A percentile compares a stretch with the other conserved stretches of the same genome.
Evolutionary conservation across 805 yeast genomes (phyloP).

Genomic region (Candida ficus): DNA sequence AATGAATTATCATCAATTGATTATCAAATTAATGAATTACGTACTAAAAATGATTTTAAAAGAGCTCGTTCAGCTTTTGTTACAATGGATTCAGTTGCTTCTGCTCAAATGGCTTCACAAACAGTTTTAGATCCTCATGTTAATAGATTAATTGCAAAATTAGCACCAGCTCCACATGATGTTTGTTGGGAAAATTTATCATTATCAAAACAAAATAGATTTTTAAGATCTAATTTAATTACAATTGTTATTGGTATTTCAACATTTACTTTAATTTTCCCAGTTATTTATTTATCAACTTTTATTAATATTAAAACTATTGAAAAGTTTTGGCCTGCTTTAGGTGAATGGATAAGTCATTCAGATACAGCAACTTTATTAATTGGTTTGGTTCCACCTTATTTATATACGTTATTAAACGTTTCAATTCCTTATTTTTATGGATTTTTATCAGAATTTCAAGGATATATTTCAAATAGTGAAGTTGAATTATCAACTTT

Average conservation of each 20-base stretch:
- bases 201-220: slow-evolving; percentile 64
- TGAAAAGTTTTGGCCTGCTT: slow-evolving; percentile 74
- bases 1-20: slow-evolving; percentile 66
- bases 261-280: slow-evolving; percentile 72
- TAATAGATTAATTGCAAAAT: slow-evolving; percentile 68
- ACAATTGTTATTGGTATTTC: slow-evolving; percentile 38
- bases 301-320: slow-evolving; percentile 76
- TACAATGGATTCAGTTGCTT: slow-evolving; percentile 91
- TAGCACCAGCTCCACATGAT: slow-evolving; percentile 97
- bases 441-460: slow-evolving; percentile 57
- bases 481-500: slow-evolving; percentile 92
- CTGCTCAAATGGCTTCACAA: slow-evolving; percentile 96
- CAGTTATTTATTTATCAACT: slow-evolving; percentile 81
- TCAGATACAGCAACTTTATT: slow-evolving; percentile 70
- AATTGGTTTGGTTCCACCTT: slow-evolving; percentile 88
- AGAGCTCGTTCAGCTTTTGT: slow-evolving; percentile 90
- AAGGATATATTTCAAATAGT: slow-evolving; percentile 87
- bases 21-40: slow-evolving; percentile 61
- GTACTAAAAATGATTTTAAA: slow-evolving; percentile 55
- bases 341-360: slow-evolving; percentile 61
- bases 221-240: slow-evolving; percentile 43
- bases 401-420: slow-evolving; percentile 81
- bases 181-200: slow-evolving; percentile 89
- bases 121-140: slow-evolving; percentile 90
- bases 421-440: slow-evolving; percentile 80